Conservation (phyloP, 2,329 filamentous ascomycete genomes). For the Ceratocystis eucalypticola region DNA sequence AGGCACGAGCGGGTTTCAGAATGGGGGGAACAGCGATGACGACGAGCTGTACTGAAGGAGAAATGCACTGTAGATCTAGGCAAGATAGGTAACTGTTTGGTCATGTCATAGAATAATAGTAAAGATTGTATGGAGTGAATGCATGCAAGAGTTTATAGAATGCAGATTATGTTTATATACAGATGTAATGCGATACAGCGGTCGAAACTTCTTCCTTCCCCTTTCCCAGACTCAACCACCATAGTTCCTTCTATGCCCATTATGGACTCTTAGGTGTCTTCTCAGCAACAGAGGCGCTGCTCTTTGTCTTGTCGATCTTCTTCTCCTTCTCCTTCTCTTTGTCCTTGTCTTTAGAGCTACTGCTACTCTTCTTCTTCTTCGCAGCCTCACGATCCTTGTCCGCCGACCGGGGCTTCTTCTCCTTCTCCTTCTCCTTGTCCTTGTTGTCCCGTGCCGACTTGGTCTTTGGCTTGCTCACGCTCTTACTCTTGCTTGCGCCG, state of each 20-base stretch:
- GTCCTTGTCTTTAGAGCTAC: not conserved
- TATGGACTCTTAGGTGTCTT: not conserved
- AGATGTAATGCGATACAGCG: not conserved
- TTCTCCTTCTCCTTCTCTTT: not conserved
- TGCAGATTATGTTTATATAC: not conserved
- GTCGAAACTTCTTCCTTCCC: not conserved
- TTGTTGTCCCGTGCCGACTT: constrained; percentile 3
- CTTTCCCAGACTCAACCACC: not conserved
- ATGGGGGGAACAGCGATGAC: constrained; percentile 43
- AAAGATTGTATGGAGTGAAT: not conserved
- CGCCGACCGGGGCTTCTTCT: constrained; percentile 15
- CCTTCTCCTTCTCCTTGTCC: constrained; percentile 11
- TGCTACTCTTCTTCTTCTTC: constrained; percentile 4
- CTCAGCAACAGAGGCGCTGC: not conserved
- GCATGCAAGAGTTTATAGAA: not conserved
- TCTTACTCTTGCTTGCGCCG: not conserved
- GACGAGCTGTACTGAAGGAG: constrained; percentile 39
- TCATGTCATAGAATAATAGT: not conserved
- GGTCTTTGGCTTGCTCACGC: not conserved
- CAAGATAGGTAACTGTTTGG: not conserved
- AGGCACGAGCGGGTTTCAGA: constrained; percentile 33
- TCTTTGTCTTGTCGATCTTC: not conserved
- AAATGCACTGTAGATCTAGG: not conserved
- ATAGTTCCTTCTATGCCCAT: not conserved
- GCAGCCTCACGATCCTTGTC: not conserved